Conservation (phyloP, 306 rosid genomes). For the Astragalus membranaceus region DNA sequence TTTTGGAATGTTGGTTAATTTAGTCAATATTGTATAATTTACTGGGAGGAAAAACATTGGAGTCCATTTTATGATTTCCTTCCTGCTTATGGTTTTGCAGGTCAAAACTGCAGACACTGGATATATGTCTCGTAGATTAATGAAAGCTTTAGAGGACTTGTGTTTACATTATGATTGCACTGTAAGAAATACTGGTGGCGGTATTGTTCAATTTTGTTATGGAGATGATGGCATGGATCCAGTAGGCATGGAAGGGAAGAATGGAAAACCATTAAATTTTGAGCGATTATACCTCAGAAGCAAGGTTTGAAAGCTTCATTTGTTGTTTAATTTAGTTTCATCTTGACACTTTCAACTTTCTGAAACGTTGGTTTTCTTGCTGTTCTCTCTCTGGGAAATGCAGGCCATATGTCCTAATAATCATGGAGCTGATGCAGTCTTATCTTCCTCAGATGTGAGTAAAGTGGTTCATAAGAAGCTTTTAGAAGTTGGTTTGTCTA, state of each 20-base stretch:
- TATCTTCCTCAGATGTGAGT: conserved; percentile 55
- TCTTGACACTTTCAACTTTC: not conserved
- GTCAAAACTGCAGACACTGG: conserved; percentile 99
- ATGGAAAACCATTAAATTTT: conserved; percentile 84
- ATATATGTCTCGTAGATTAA: conserved; percentile 91
- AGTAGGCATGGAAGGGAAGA: conserved; percentile 78
- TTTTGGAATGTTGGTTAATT: not conserved
- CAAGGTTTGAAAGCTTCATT: conserved; percentile 47
- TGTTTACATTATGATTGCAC: conserved; percentile 79
- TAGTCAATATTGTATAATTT: too few species aligned
- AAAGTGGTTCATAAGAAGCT: conserved; percentile 55
- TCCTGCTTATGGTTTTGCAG: conserved; percentile 36
- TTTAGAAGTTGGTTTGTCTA: conserved; percentile 43
- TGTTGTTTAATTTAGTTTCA: conserved; percentile 10
- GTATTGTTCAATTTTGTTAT: conserved; percentile 77
- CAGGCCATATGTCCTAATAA: conserved; percentile 68
- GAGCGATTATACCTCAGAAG: conserved; percentile 63
- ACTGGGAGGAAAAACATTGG: too few species aligned
- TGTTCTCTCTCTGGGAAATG: not conserved
- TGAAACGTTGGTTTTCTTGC: not conserved
- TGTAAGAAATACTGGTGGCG: conserved; percentile 71
- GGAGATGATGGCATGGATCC: conserved; percentile 99
- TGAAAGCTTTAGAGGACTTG: conserved; percentile 81
- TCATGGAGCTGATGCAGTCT: conserved; percentile 35
- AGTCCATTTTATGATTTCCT: not conserved